Conservation (phyloP, 768 basidiomycete species). For the Baorangia bicolor region DNA sequence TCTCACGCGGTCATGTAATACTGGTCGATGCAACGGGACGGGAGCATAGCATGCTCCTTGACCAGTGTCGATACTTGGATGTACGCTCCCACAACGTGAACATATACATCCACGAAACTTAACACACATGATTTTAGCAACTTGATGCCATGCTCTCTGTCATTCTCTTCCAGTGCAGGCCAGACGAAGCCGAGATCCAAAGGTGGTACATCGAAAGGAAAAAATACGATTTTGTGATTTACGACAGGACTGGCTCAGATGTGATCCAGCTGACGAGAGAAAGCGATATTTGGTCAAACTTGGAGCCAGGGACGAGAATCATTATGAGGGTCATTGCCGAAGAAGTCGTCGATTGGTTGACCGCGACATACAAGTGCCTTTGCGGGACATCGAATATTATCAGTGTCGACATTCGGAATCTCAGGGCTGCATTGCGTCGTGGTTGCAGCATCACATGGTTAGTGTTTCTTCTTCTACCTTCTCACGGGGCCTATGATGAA, state of each 20-base stretch:
- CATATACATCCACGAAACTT: neutral
- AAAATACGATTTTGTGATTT: conserved; percentile 4
- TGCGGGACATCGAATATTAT: neutral
- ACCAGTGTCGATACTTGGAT: neutral
- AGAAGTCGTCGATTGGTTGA: neutral
- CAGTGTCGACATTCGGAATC: neutral
- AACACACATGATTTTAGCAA: neutral
- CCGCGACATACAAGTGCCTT: neutral
- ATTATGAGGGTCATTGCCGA: conserved; percentile 1
- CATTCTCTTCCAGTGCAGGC: neutral
- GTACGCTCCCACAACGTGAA: neutral
- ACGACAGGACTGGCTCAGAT: neutral
- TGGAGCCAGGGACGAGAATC: neutral
- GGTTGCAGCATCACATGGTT: conserved; percentile 1
- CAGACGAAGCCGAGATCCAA: neutral
- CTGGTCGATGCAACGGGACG: conserved; percentile 3
- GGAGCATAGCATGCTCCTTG: conserved; percentile 1
- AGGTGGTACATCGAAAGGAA: conserved; percentile 2
- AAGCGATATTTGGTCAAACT: neutral
- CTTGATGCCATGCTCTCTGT: neutral
- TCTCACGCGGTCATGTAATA: neutral
- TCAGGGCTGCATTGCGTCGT: neutral
- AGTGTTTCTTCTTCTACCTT: neutral
- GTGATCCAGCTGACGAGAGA: neutral
- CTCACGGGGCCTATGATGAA: neutral